phyloP scores from a whole-genome alignment of 495 filamentous ascomycete genomes.

The Gamarada debralockiae region DNA sequence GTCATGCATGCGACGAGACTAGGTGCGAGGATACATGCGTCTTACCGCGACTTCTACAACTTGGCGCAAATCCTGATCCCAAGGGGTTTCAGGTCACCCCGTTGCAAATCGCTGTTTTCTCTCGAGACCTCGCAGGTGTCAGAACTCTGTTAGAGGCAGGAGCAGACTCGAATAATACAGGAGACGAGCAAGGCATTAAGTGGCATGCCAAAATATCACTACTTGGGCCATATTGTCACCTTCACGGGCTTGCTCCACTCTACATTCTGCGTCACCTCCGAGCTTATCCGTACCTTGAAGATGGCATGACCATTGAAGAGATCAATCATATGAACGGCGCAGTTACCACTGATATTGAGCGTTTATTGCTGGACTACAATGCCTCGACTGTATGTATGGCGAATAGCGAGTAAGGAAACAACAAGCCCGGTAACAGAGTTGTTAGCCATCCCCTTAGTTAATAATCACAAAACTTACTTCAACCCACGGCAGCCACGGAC shows the following conservation, averaged over 20 bases:
- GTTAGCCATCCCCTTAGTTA: too few species aligned
- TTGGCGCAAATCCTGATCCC: not conserved
- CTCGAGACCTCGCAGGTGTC: not conserved
- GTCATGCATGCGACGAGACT: not conserved
- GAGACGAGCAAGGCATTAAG: not conserved
- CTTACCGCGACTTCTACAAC: not conserved
- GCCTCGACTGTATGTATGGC: not conserved
- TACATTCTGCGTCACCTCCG: not conserved
- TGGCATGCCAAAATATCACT: not conserved
- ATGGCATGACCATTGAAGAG: not conserved
- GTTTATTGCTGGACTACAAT: not conserved
- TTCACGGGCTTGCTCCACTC: constrained; percentile 1
- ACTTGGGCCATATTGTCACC: not conserved
- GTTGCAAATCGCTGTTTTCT: not conserved
- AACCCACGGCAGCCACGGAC: too few species aligned
- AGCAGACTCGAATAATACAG: constrained; percentile 1
- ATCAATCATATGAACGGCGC: not conserved
- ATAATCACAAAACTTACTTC: too few species aligned
- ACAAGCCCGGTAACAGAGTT: too few species aligned
- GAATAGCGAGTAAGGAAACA: not conserved
- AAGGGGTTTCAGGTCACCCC: not conserved
- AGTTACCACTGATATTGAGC: not conserved
- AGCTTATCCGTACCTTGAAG: not conserved
- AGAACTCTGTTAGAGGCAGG: not conserved
- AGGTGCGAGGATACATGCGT: constrained; percentile 1